Evolutionary conservation across 2,329 filamentous ascomycete genomes (phyloP).

Genomic region (Curvularia sp.): DNA sequence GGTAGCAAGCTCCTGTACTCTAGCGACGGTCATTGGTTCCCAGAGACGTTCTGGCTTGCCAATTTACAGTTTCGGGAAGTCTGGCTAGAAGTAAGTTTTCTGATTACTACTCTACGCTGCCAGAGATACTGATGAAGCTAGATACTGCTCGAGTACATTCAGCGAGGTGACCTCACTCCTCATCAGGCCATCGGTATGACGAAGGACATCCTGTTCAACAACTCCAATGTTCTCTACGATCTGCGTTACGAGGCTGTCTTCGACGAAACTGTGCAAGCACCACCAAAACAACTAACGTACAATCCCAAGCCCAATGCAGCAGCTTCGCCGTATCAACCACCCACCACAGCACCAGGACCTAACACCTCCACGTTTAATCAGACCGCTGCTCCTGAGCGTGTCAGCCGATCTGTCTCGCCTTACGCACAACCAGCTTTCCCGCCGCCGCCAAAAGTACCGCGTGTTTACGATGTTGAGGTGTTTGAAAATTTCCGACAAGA

Average conservation of each 20-base stretch:
- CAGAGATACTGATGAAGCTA: conserved; percentile 39
- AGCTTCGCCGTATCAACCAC: conserved; percentile 22
- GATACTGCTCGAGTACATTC: conserved; percentile 71
- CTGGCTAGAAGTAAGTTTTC: conserved; percentile 64
- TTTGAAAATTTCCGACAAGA: conserved; percentile 58
- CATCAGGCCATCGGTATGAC: conserved; percentile 69
- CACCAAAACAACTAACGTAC: conserved; percentile 35
- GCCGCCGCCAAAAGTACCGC: conserved; percentile 37
- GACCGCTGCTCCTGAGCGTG: conserved; percentile 9
- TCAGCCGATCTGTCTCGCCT: conserved; percentile 21
- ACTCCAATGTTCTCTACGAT: conserved; percentile 76
- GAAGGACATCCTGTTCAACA: conserved; percentile 75
- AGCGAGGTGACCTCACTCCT: conserved; percentile 66
- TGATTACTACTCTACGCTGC: background rate
- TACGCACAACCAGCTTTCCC: conserved; percentile 34
- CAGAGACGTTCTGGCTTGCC: conserved; percentile 78
- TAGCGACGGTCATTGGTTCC: conserved; percentile 80
- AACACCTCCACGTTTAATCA: conserved; percentile 14
- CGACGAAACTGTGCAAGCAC: conserved; percentile 31
- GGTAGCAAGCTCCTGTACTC: conserved; percentile 80
- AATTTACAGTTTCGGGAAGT: conserved; percentile 75
- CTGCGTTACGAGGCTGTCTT: conserved; percentile 58
- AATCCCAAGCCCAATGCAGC: conserved; percentile 29
- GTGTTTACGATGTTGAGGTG: conserved; percentile 48
- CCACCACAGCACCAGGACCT: conserved; percentile 18